Evolutionary conservation across 2,329 filamentous ascomycete genomes (phyloP).

Genomic region (Scortechinia acanthostroma): DNA sequence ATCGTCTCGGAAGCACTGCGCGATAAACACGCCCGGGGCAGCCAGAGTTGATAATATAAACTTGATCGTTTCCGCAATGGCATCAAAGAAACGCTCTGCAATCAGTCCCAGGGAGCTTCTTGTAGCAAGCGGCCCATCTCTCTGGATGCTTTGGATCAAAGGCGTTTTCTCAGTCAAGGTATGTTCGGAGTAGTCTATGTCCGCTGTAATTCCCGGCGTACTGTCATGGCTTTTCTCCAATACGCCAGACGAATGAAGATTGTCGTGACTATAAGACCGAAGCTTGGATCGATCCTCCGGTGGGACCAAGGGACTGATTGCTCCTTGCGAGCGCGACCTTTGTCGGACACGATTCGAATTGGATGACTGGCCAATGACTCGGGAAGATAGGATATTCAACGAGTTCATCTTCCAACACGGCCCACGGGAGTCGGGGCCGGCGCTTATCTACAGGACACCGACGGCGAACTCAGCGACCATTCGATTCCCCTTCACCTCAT

Average conservation of each 20-base stretch:
- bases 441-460: too few relatives aligned
- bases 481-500: too few relatives aligned
- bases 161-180: constrained; percentile 47
- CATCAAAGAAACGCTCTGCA: constrained; percentile 45
- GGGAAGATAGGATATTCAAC: constrained; percentile 60
- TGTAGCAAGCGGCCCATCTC: not conserved
- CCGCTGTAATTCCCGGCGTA: not conserved
- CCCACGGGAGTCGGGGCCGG: not conserved
- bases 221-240: constrained; percentile 2
- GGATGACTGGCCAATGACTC: constrained; percentile 23
- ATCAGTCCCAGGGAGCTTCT: constrained; percentile 15
- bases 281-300: constrained; percentile 14
- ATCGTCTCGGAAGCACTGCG: constrained; percentile 58
- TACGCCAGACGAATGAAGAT: constrained; percentile 5
- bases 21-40: constrained; percentile 55
- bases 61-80: constrained; percentile 48
- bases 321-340: not conserved
- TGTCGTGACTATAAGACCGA: constrained; percentile 5
- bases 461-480: too few relatives aligned
- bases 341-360: not conserved
- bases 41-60: constrained; percentile 53
- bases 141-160: constrained; percentile 28
- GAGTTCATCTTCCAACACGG: constrained; percentile 57
- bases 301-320: constrained; percentile 15
- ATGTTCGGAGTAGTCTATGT: constrained; percentile 2